phyloP scores from a whole-genome alignment of 1,284 basidiomycete species.

The Pseudozyma thailandica region DNA sequence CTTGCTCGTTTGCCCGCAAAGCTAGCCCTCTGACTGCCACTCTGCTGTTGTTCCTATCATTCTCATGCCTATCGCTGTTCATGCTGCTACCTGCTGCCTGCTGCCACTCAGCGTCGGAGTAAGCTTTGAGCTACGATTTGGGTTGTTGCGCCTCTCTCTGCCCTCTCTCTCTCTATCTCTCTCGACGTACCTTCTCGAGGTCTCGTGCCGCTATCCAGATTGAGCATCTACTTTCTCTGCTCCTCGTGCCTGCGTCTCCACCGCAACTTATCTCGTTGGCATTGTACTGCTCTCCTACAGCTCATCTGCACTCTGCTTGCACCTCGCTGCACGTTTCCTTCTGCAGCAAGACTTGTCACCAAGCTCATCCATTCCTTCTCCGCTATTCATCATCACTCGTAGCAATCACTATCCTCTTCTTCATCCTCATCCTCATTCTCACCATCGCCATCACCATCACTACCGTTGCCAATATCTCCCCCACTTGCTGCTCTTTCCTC shows the following conservation, averaged over 20 bases:
- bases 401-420: not conserved
- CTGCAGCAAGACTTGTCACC: slow-evolving; percentile 2
- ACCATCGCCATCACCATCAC: slow-evolving; percentile 3
- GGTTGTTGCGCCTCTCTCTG: not conserved
- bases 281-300: slow-evolving; percentile 1
- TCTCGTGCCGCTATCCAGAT: slow-evolving; percentile 10
- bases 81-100: slow-evolving; percentile 2
- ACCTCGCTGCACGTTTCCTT: slow-evolving; percentile 4
- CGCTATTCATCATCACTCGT: slow-evolving; percentile 6
- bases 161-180: not conserved
- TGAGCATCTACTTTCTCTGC: slow-evolving; percentile 31
- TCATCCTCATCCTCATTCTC: not conserved
- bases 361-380: slow-evolving; percentile 2
- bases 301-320: slow-evolving; percentile 9
- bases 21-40: no score
- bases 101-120: slow-evolving; percentile 7
- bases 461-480: slow-evolving; percentile 1
- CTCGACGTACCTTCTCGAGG: not conserved
- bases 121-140: slow-evolving; percentile 6
- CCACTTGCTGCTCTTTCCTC: not conserved
- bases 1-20: not conserved
- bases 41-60: not conserved
- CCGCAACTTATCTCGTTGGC: not conserved
- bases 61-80: not conserved
- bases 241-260: slow-evolving; percentile 2